A percentile compares a stretch with the other conserved stretches of the same genome.
Conservation (phyloP, 2,329 filamentous ascomycete species). For the Sclerotinia minor region DNA sequence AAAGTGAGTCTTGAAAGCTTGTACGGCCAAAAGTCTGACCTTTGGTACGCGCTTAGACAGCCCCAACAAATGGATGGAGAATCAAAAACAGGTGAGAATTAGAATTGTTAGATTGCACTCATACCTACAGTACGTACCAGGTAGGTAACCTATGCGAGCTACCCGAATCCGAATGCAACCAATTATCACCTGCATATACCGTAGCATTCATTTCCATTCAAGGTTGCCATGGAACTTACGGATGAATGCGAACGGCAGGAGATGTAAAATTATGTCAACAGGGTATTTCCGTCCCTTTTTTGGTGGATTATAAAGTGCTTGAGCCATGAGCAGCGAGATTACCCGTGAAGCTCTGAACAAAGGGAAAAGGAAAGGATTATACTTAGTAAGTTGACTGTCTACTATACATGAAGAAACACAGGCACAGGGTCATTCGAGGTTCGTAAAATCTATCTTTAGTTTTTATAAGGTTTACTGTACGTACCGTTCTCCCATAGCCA, state of each 20-base stretch:
- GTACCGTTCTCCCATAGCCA: no score
- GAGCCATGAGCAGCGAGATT: background rate
- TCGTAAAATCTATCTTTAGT: background rate
- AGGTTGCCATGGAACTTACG: background rate
- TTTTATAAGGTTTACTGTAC: no score
- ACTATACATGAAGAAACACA: background rate
- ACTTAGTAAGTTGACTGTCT: background rate
- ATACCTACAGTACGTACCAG: no score
- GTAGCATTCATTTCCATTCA: background rate
- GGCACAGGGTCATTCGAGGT: background rate
- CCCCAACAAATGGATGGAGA: background rate
- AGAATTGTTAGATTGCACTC: background rate
- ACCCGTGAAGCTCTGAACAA: background rate
- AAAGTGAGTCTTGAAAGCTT: background rate
- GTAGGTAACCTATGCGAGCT: slow-evolving; percentile 5
- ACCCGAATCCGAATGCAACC: background rate
- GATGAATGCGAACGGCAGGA: background rate
- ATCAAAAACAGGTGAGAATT: background rate
- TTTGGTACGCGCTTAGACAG: background rate
- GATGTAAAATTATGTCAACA: background rate
- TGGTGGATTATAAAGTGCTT: background rate
- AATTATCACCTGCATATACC: background rate
- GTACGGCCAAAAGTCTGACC: background rate
- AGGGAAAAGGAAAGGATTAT: background rate
- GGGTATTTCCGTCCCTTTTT: background rate